These are phyloP conservation scores for Gliomastix tumulicola DNA, from an alignment of 2,329 filamentous ascomycete species.

Conservation along the genomic window DNA sequence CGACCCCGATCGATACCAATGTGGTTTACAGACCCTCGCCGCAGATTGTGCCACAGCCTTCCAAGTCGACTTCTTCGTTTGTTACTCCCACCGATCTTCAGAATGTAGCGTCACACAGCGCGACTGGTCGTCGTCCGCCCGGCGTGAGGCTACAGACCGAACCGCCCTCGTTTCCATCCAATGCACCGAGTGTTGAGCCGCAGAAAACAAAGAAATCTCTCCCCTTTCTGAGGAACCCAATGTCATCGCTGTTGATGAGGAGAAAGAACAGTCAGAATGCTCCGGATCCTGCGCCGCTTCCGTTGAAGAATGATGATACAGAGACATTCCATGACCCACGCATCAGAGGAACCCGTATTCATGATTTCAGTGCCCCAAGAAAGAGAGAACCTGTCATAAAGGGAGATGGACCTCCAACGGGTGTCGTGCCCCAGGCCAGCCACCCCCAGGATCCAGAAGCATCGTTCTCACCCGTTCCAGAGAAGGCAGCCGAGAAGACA, in stretches of 20 bases:
- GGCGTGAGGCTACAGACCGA: constrained; percentile 32
- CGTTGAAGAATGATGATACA: constrained; percentile 27
- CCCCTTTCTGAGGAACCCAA: constrained; percentile 52
- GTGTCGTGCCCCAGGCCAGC: too few relatives aligned
- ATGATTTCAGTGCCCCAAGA: constrained; percentile 59
- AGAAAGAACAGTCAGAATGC: constrained; percentile 45
- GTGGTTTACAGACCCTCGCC: constrained; percentile 19
- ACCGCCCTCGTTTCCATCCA: constrained; percentile 19
- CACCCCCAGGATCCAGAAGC: too few relatives aligned
- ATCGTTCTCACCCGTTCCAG: too few relatives aligned
- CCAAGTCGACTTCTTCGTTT: constrained; percentile 33
- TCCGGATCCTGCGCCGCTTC: constrained; percentile 32
- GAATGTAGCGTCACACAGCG: too few relatives aligned
- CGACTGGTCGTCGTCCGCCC: constrained; percentile 32
- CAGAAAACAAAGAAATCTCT: constrained; percentile 45
- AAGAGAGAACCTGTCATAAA: too few relatives aligned
- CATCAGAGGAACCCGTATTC: constrained; percentile 56
- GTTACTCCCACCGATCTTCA: constrained; percentile 43
- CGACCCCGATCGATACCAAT: constrained; percentile 16
- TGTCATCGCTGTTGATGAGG: constrained; percentile 51
- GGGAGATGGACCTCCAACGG: too few relatives aligned
- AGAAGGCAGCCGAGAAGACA: too few relatives aligned
- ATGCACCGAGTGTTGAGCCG: constrained; percentile 20
- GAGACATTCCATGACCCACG: constrained; percentile 53
- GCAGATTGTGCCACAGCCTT: constrained; percentile 11